Conservation (phyloP, 768 basidiomycete genomes). For the Termitomyces sp. region DNA sequence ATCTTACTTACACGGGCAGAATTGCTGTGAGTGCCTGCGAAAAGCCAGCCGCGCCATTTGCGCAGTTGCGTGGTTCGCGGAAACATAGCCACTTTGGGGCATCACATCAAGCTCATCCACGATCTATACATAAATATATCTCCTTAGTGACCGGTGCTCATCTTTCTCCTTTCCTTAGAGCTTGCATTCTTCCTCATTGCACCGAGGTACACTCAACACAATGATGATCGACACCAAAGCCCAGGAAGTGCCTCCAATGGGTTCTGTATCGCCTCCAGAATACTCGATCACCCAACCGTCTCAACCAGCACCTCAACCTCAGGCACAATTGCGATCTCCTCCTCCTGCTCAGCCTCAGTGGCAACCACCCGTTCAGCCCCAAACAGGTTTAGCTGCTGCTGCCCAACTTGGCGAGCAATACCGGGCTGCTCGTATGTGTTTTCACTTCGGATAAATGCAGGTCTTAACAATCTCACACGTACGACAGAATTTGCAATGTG, state of each 20-base stretch:
- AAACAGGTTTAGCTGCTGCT: background rate
- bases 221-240: background rate
- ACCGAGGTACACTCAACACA: background rate
- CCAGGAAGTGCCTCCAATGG: background rate
- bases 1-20: too few relatives aligned
- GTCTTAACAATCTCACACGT: background rate
- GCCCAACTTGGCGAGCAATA: constrained; percentile 18
- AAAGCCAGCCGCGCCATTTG: background rate
- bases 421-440: constrained; percentile 14
- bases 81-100: background rate
- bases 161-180: background rate
- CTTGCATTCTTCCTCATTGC: background rate
- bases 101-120: background rate
- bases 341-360: background rate
- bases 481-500: constrained; percentile 17
- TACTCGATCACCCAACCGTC: background rate
- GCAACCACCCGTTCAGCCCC: background rate
- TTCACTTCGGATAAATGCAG: background rate
- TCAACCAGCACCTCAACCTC: background rate
- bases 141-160: background rate
- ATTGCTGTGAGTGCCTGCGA: background rate
- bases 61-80: background rate
- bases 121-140: background rate
- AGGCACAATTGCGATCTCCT: background rate
- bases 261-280: background rate